These are phyloP conservation scores for Aspergillus pseudoglaucus DNA, from an alignment of 2,329 filamentous ascomycete genomes.

Conservation along the genomic window DNA sequence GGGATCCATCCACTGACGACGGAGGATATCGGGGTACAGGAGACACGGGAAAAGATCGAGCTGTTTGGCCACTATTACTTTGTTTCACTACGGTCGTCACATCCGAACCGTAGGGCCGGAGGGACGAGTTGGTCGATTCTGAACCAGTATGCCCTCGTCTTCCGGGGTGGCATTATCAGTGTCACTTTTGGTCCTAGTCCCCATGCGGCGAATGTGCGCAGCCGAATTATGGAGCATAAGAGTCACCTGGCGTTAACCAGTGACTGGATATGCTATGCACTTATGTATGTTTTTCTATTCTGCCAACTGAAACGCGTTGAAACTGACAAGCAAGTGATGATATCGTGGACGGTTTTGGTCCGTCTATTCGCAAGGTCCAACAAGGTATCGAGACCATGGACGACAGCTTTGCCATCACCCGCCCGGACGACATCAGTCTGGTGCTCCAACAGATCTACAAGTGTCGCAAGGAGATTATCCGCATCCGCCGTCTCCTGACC, in stretches of 20 bases:
- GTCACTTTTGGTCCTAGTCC: constrained; percentile 81
- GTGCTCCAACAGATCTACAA: constrained; percentile 80
- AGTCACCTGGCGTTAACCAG: constrained; percentile 87
- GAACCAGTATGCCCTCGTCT: constrained; percentile 90
- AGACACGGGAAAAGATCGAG: constrained; percentile 93
- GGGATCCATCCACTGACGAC: constrained; percentile 90
- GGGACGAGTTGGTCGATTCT: constrained; percentile 79
- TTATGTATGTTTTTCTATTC: constrained; percentile 60
- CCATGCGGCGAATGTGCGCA: constrained; percentile 79
- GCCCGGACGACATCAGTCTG: constrained; percentile 74
- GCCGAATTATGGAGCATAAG: constrained; percentile 78
- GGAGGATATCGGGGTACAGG: constrained; percentile 87
- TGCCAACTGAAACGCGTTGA: neutral
- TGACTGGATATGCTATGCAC: constrained; percentile 95
- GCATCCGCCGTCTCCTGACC: constrained; percentile 77
- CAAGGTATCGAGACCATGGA: constrained; percentile 81
- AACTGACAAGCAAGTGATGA: constrained; percentile 57
- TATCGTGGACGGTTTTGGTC: constrained; percentile 89
- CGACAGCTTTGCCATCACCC: constrained; percentile 83
- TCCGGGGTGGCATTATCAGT: constrained; percentile 83
- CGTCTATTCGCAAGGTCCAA: constrained; percentile 76
- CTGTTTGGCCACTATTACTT: constrained; percentile 97
- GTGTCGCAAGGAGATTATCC: constrained; percentile 85
- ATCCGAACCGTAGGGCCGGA: constrained; percentile 64
- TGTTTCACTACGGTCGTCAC: constrained; percentile 86